These are phyloP conservation scores for Agaricus sinodeliciosus DNA, from an alignment of 768 basidiomycete genomes.

Conservation along the genomic window DNA sequence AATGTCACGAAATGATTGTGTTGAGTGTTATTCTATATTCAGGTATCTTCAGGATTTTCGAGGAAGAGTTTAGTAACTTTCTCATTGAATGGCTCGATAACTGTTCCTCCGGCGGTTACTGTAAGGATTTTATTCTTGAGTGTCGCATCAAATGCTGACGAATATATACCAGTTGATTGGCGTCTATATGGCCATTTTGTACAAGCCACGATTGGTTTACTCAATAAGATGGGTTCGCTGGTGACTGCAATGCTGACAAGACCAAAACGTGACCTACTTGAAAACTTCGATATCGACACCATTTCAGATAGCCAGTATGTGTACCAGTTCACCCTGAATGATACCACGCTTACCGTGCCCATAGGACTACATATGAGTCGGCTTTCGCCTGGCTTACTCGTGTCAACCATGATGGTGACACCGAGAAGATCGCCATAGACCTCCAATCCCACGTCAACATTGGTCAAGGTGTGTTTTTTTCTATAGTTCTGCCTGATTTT, in stretches of 20 bases:
- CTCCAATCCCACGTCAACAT: constrained; percentile 39
- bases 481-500: neutral
- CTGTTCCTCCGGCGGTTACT: constrained; percentile 32
- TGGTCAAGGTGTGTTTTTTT: constrained; percentile 30
- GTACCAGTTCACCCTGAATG: neutral
- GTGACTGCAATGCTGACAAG: constrained; percentile 15
- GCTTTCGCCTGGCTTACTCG: constrained; percentile 33
- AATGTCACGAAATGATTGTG: neutral
- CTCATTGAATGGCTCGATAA: constrained; percentile 42
- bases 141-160: neutral
- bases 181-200: constrained; percentile 39
- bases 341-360: neutral
- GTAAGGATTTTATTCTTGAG: constrained; percentile 27
- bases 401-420: constrained; percentile 21
- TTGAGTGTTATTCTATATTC: constrained; percentile 10
- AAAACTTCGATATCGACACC: constrained; percentile 25
- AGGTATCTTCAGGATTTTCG: constrained; percentile 37
- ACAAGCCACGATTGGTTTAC: constrained; percentile 29
- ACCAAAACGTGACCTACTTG: constrained; percentile 20
- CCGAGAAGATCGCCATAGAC: constrained; percentile 29
- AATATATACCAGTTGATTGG: constrained; percentile 46
- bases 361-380: constrained; percentile 35
- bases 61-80: constrained; percentile 31
- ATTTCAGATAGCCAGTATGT: constrained; percentile 36
- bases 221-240: constrained; percentile 30